A percentile compares a stretch with the other conserved stretches of the same genome.
Conservation (phyloP, 2,329 filamentous ascomycete species). For the Talaromyces sp. region DNA sequence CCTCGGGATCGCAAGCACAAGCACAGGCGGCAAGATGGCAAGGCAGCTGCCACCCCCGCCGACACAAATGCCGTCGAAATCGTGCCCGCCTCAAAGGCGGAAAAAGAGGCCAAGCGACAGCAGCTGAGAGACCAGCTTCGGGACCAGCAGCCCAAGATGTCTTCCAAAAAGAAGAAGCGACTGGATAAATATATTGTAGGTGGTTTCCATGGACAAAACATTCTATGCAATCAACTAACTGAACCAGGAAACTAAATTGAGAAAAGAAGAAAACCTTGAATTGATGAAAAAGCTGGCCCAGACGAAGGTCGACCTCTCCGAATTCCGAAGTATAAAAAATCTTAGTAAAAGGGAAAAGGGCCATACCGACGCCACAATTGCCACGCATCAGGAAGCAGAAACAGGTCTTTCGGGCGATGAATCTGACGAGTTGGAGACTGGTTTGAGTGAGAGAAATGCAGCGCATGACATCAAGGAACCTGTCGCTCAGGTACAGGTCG, state of each 20-base stretch:
- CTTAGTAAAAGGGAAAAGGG: slow-evolving; percentile 54
- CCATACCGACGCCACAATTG: slow-evolving; percentile 34
- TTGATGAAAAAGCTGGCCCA: slow-evolving; percentile 77
- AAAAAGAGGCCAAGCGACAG: slow-evolving; percentile 49
- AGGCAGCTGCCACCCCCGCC: slow-evolving; percentile 29
- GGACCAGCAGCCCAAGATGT: slow-evolving; percentile 52
- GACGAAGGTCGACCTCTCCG: slow-evolving; percentile 72
- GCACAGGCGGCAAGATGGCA: slow-evolving; percentile 28
- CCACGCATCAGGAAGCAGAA: slow-evolving; percentile 49
- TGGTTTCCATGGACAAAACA: slow-evolving; percentile 15
- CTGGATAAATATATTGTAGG: slow-evolving; percentile 63
- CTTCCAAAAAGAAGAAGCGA: slow-evolving; percentile 61
- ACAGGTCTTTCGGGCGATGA: slow-evolving; percentile 30
- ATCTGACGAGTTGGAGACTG: slow-evolving; percentile 21
- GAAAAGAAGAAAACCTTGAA: slow-evolving; percentile 84
- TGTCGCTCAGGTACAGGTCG: slow-evolving; percentile 48
- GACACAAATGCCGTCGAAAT: slow-evolving; percentile 41
- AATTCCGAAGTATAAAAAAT: slow-evolving; percentile 71
- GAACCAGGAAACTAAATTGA: slow-evolving; percentile 73
- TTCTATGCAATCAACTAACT: not conserved
- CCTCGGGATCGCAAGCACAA: slow-evolving; percentile 57
- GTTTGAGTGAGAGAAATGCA: slow-evolving; percentile 13
- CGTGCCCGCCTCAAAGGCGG: slow-evolving; percentile 43
- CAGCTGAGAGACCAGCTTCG: slow-evolving; percentile 51
- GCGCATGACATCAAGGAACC: slow-evolving; percentile 37